phyloP scores from a whole-genome alignment of 179 eudicot genomes.

The Amaranthus tricolor region DNA sequence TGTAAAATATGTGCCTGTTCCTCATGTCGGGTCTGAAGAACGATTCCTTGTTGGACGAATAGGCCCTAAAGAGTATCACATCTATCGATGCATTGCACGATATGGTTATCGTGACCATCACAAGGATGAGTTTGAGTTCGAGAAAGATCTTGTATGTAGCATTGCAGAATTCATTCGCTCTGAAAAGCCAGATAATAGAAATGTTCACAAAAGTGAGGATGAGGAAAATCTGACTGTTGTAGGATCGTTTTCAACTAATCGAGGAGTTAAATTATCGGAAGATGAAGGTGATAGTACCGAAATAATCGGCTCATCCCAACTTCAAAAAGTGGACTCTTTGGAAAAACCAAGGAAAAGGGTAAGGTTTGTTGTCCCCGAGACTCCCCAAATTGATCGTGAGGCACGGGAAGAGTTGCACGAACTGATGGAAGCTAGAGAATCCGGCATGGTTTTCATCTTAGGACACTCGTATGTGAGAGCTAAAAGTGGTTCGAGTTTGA shows the following conservation, averaged over 20 bases:
- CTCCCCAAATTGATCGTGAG: slow-evolving; percentile 35
- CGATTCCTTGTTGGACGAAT: slow-evolving; percentile 72
- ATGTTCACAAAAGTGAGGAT: slow-evolving; percentile 19
- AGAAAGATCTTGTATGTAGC: slow-evolving; percentile 64
- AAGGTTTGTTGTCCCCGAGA: slow-evolving; percentile 53
- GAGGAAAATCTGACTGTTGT: slow-evolving; percentile 43
- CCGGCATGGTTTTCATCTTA: slow-evolving; percentile 77
- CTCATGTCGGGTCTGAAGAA: slow-evolving; percentile 47
- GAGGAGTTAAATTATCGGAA: slow-evolving; percentile 34
- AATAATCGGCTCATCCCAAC: slow-evolving; percentile 18
- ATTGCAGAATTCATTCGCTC: slow-evolving; percentile 73
- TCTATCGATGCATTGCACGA: slow-evolving; percentile 78
- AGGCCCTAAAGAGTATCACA: slow-evolving; percentile 62
- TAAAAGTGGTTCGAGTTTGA: slow-evolving; percentile 55
- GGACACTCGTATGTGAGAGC: slow-evolving; percentile 66
- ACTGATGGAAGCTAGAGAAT: slow-evolving; percentile 70
- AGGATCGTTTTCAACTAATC: slow-evolving; percentile 38
- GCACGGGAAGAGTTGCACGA: slow-evolving; percentile 67
- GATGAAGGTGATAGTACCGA: slow-evolving; percentile 28
- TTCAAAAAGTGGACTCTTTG: slow-evolving; percentile 22
- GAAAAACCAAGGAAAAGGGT: slow-evolving; percentile 49
- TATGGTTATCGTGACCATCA: slow-evolving; percentile 71
- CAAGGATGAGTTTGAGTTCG: slow-evolving; percentile 71
- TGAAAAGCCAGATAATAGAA: slow-evolving; percentile 31
- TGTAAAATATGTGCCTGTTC: slow-evolving; percentile 66